Conservation (phyloP, 2,329 filamentous ascomycete genomes). For the Parastagonospora nodorum region DNA sequence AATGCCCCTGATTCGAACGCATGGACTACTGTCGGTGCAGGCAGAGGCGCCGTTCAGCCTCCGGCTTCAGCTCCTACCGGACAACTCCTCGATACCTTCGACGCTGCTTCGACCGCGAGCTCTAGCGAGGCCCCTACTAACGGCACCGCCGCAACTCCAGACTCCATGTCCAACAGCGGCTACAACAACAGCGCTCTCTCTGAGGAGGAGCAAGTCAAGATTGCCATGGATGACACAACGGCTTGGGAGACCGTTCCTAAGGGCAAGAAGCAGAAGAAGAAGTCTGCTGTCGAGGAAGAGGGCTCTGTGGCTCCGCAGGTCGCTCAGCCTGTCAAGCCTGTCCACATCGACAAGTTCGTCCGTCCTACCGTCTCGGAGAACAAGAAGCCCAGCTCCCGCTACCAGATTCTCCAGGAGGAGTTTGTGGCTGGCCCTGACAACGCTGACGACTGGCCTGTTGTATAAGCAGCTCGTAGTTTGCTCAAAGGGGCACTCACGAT, state of each 20-base stretch:
- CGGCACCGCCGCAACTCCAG: conserved; percentile 48
- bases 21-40: conserved; percentile 53
- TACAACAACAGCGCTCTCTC: conserved; percentile 35
- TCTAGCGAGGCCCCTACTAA: conserved; percentile 46
- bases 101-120: conserved; percentile 49
- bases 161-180: conserved; percentile 16
- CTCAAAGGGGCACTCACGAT: too few relatives aligned
- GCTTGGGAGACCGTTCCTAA: conserved; percentile 66
- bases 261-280: conserved; percentile 60
- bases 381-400: conserved; percentile 35
- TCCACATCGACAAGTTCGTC: conserved; percentile 14
- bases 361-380: conserved; percentile 31
- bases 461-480: conserved; percentile 22
- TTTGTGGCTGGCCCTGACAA: conserved; percentile 35
- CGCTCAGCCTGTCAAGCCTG: conserved; percentile 24
- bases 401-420: conserved; percentile 35
- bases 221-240: conserved; percentile 55
- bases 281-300: conserved; percentile 53
- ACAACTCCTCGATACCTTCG: conserved; percentile 58
- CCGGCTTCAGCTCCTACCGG: conserved; percentile 25
- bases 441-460: conserved; percentile 49
- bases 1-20: conserved; percentile 57
- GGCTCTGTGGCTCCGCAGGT: conserved; percentile 21
- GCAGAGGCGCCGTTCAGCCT: conserved; percentile 23
- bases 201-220: conserved; percentile 65